phyloP scores from a whole-genome alignment of 768 basidiomycete species.

The Auricularia auricula-judae region DNA sequence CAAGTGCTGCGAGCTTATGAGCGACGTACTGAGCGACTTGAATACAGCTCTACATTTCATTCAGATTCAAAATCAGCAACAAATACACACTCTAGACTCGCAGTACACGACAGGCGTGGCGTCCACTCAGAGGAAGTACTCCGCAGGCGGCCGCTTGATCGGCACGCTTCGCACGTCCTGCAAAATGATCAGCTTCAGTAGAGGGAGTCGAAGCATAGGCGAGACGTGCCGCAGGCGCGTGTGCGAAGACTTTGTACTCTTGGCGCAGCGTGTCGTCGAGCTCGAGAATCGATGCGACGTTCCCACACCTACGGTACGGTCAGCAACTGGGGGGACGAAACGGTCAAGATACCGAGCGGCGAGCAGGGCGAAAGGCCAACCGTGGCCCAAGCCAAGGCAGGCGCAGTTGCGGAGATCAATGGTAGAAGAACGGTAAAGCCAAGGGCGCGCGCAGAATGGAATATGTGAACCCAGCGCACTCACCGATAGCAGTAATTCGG shows the following conservation, averaged over 20 bases:
- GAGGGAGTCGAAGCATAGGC: background rate
- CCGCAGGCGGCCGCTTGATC: conserved; percentile 74
- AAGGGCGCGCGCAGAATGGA: conserved; percentile 1
- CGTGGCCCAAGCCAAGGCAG: too few species aligned
- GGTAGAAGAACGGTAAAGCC: conserved; percentile 8
- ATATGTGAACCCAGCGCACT: conserved; percentile 17
- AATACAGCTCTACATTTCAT: background rate
- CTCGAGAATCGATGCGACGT: conserved; percentile 89
- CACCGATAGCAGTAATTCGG: conserved; percentile 98
- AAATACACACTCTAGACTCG: background rate
- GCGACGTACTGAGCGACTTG: too few species aligned
- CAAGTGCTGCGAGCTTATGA: too few species aligned
- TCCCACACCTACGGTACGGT: conserved; percentile 61
- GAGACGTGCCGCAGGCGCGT: conserved; percentile 61
- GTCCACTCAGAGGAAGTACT: conserved; percentile 54
- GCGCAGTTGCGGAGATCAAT: too few species aligned
- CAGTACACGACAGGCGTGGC: background rate
- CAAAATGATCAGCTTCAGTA: background rate
- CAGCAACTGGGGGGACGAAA: background rate
- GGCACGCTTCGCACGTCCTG: conserved; percentile 77
- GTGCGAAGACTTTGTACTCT: conserved; percentile 92
- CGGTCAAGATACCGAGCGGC: too few species aligned
- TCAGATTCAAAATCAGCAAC: background rate
- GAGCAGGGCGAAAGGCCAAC: background rate
- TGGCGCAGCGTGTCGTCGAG: conserved; percentile 88